Conservation (phyloP, 2,329 filamentous ascomycete genomes). For the Exophiala dermatitidis region DNA sequence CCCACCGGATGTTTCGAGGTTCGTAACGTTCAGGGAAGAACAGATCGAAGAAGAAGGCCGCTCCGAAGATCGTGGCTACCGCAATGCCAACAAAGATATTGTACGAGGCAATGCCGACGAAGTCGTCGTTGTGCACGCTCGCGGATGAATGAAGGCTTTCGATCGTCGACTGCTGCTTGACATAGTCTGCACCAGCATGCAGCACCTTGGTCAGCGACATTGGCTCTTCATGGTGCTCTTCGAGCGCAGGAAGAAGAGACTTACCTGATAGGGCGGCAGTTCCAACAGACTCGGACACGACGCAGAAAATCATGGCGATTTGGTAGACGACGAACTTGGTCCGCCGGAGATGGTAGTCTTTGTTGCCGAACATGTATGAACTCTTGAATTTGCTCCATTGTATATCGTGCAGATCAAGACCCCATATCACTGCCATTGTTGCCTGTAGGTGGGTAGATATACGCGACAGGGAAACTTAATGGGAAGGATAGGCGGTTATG, state of each 20-base stretch:
- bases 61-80: conserved; percentile 52
- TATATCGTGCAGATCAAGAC: conserved; percentile 51
- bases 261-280: conserved; percentile 50
- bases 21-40: conserved; percentile 54
- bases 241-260: conserved; percentile 1
- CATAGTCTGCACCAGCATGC: conserved; percentile 39
- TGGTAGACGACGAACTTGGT: conserved; percentile 57
- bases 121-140: conserved; percentile 49
- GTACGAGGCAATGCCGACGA: conserved; percentile 49
- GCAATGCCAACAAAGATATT: conserved; percentile 54
- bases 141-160: conserved; percentile 35
- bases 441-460: no score
- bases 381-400: conserved; percentile 53
- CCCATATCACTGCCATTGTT: conserved; percentile 48
- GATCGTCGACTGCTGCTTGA: conserved; percentile 47
- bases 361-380: conserved; percentile 51
- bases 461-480: no score
- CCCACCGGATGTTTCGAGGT: conserved; percentile 42
- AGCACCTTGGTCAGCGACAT: no score
- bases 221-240: no score
- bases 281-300: conserved; percentile 51
- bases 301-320: conserved; percentile 51
- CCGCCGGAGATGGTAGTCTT: conserved; percentile 48
- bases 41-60: conserved; percentile 56
- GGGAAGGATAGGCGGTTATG: neutral